Percentiles rank a stretch among this genome's conserved stretches.
These are phyloP conservation scores for Beauveria sp. DNA, from an alignment of 2,329 filamentous ascomycete genomes.

Conservation along the genomic window DNA sequence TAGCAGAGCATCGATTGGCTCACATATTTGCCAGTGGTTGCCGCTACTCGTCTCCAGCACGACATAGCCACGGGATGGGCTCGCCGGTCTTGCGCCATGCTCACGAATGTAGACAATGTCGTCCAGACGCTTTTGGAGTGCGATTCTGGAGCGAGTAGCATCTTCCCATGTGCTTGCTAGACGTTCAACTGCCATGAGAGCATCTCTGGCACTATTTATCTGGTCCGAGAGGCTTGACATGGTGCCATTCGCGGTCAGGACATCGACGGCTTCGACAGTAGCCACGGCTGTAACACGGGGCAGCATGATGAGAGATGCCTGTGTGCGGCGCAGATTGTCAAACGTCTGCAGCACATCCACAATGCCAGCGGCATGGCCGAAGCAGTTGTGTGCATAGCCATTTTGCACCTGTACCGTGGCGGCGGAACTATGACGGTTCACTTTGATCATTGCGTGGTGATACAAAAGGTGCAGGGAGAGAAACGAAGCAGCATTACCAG, in stretches of 20 bases:
- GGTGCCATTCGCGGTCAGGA: conserved; percentile 53
- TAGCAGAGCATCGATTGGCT: conserved; percentile 27
- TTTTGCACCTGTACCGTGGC: conserved; percentile 28
- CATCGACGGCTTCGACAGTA: conserved; percentile 57
- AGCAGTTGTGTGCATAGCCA: conserved; percentile 40
- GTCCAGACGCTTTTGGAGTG: conserved; percentile 34
- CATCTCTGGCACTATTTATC: conserved; percentile 46
- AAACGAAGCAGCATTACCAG: conserved; percentile 48
- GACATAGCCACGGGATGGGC: conserved; percentile 23
- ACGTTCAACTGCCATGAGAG: conserved; percentile 46
- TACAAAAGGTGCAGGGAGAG: conserved; percentile 61
- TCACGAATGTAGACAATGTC: conserved; percentile 27
- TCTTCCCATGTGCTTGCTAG: conserved; percentile 54
- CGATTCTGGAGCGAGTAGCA: conserved; percentile 41
- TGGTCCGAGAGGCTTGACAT: conserved; percentile 42
- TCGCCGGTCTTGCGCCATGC: conserved; percentile 20
- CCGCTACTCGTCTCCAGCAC: conserved; percentile 23
- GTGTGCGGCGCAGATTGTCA: conserved; percentile 27
- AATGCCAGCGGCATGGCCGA: conserved; percentile 44
- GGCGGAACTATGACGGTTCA: conserved; percentile 52
- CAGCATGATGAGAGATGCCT: conserved; percentile 33
- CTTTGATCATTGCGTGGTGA: conserved; percentile 54
- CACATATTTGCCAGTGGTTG: conserved; percentile 28
- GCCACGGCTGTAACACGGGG: conserved; percentile 57
- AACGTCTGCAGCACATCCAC: conserved; percentile 39